Evolutionary conservation across 768 basidiomycete genomes (phyloP), one percentile per base, ranked within the genome.

Genomic region (Lentinula boryana): DNA sequence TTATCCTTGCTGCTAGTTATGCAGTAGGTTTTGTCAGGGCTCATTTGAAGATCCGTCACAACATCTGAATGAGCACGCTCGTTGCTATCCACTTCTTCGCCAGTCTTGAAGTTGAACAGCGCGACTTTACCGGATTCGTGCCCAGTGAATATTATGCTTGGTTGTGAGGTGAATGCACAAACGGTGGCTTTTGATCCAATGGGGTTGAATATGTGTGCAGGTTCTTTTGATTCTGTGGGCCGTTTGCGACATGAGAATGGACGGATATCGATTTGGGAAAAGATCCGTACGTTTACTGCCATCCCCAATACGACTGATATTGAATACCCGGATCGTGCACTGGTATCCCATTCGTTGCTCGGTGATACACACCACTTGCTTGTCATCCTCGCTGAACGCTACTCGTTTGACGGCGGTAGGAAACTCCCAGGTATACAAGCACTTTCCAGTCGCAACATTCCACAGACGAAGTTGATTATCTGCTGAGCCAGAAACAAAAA

Each of bases 1-100:
- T 98, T 98, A 74, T 99, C 97, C 75, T 97, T 98, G 76, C 91
- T 93, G 69, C 90, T 90, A 6, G 97, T 99, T 70, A 98, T 81
- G 73, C 98, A 97, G 72, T 98, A 99, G 15, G 93, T 89, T 61
- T 92, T 81, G 71, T 98, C 97, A 40, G 84, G 84, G 68, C 87
- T 87, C 64, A 98, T 74, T 71, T 99, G 97, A 61, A 99, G 76
- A 75, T 99, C 97, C 36, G 95, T 98, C 53, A 98, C 88, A 43
- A 80, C 76, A 67, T 93, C 91, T 65, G 84, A 76, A 72, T 98
- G 96, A 4, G 93, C 93, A 54, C 91, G 87, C 70, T 95, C 93
- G 69, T 95, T 95, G 71, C 77, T 86, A 38, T 79, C 72, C 21
- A 92, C 73, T 76, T 97, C 94, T 44, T 95, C 90, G 49, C 94